These are phyloP conservation scores for Prototheca stagnorum DNA, from an alignment of 163 green algal species.

Conservation along the genomic window DNA sequence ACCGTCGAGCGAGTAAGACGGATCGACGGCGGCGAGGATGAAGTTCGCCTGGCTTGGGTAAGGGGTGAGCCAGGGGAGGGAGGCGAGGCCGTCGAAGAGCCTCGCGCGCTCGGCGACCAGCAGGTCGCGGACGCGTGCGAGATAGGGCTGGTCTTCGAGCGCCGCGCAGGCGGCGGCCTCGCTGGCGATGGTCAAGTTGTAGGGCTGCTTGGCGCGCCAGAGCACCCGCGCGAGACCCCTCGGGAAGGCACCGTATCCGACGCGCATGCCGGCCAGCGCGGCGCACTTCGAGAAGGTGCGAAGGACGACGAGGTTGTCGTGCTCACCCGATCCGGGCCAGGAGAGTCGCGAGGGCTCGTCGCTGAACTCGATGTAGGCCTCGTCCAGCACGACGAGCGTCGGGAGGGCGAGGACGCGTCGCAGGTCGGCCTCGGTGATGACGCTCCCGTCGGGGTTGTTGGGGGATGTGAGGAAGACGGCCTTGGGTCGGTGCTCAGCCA, in stretches of 20 bases:
- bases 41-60: conserved; percentile 91
- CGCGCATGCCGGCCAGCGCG: conserved; percentile 43
- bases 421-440: conserved; percentile 40
- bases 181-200: conserved; percentile 94
- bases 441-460: conserved; percentile 95
- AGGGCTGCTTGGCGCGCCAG: conserved; percentile 96
- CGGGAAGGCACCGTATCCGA: conserved; percentile 89
- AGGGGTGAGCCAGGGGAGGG: conserved; percentile 73
- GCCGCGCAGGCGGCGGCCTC: conserved; percentile 73
- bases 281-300: conserved; percentile 96
- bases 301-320: conserved; percentile 89
- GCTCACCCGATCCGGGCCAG: conserved; percentile 61
- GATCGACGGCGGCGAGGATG: conserved; percentile 59
- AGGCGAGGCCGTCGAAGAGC: conserved; percentile 41
- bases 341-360: conserved; percentile 41
- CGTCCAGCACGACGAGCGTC: conserved; percentile 90
- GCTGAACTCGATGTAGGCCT: conserved; percentile 97
- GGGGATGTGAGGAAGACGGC: conserved; percentile 95
- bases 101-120: conserved; percentile 19
- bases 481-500: conserved; percentile 71
- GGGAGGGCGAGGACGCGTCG: conserved; percentile 54
- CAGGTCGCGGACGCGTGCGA: conserved; percentile 23
- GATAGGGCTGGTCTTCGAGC: conserved; percentile 58
- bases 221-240: conserved; percentile 67
- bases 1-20: conserved; percentile 39